Percentiles rank a stretch among this genome's conserved stretches.
These are phyloP conservation scores for Phytophthora aleatoria DNA, from an alignment of 352 stramenopile species.

Conservation along the genomic window DNA sequence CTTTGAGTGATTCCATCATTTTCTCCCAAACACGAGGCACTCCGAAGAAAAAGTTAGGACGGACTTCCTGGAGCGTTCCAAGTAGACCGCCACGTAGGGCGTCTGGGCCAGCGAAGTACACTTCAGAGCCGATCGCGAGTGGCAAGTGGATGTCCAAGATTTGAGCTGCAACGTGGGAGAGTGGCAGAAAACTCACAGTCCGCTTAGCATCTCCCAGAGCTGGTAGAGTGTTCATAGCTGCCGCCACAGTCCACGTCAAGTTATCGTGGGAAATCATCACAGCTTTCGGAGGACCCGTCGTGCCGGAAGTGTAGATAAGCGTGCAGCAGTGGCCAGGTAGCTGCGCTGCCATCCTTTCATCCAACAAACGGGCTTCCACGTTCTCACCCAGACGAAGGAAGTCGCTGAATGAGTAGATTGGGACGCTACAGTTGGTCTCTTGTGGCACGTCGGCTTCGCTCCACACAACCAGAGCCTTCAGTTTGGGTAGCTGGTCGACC, in stretches of 20 bases:
- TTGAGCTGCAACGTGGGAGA: slow-evolving; percentile 82
- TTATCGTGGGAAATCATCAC: slow-evolving; percentile 85
- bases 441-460: slow-evolving; percentile 39
- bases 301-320: slow-evolving; percentile 93
- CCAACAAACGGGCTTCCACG: slow-evolving; percentile 35
- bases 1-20: slow-evolving; percentile 82
- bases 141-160: slow-evolving; percentile 82
- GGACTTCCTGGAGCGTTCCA: slow-evolving; percentile 65
- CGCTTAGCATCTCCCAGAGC: slow-evolving; percentile 59
- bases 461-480: slow-evolving; percentile 84
- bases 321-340: slow-evolving; percentile 71
- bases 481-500: slow-evolving; percentile 57
- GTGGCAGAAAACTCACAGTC: slow-evolving; percentile 80
- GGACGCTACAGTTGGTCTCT: slow-evolving; percentile 41
- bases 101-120: slow-evolving; percentile 81
- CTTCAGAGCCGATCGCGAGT: slow-evolving; percentile 61
- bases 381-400: slow-evolving; percentile 58
- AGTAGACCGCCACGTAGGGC: slow-evolving; percentile 71
- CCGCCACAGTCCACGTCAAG: slow-evolving; percentile 70
- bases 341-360: slow-evolving; percentile 52
- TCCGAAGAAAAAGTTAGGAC: slow-evolving; percentile 81
- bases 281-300: slow-evolving; percentile 66
- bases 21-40: slow-evolving; percentile 90
- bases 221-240: slow-evolving; percentile 54
- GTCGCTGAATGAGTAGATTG: slow-evolving; percentile 64